Percentiles rank a stretch among this genome's conserved stretches.
Conservation (phyloP, 495 filamentous ascomycete species). For the Lindgomyces ingoldianus region DNA sequence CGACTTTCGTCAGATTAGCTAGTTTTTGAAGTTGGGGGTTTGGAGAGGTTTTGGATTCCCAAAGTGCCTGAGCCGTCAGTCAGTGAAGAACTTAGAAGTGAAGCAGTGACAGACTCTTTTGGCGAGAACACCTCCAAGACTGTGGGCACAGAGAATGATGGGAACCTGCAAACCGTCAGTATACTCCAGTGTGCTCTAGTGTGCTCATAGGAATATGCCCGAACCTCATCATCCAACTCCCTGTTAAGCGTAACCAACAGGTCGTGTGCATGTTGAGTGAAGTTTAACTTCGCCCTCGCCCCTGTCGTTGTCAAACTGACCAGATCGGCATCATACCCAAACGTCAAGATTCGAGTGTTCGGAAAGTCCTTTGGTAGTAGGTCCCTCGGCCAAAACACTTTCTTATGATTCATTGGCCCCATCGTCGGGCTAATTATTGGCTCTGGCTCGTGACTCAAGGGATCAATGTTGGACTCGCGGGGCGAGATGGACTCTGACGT, state of each 20-base stretch:
- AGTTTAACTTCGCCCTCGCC: constrained; percentile 3
- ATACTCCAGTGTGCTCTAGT: no score
- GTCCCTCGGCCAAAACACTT: constrained; percentile 20
- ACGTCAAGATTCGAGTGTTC: constrained; percentile 12
- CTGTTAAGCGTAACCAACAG: constrained; percentile 8
- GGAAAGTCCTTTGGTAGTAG: constrained; percentile 16
- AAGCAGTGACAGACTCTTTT: constrained; percentile 1
- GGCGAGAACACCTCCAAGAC: constrained; percentile 12
- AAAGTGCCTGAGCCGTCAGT: constrained; percentile 4
- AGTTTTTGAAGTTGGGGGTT: constrained; percentile 17
- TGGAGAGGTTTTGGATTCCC: background rate
- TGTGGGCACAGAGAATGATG: constrained; percentile 17
- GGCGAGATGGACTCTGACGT: constrained; percentile 13
- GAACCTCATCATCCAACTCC: constrained; percentile 14
- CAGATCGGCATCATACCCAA: constrained; percentile 19
- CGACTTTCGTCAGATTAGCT: constrained; percentile 3
- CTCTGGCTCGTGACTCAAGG: constrained; percentile 12
- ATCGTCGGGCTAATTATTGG: background rate
- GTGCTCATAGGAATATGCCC: background rate
- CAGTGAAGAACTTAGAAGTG: background rate
- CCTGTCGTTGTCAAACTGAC: constrained; percentile 1
- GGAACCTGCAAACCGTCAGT: constrained; percentile 5
- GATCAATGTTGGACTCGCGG: background rate
- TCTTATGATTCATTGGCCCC: background rate
- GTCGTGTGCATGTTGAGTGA: constrained; percentile 16